Evolutionary conservation across 768 basidiomycete species (phyloP).

Genomic region (Cantharellus cinnabarinus): DNA sequence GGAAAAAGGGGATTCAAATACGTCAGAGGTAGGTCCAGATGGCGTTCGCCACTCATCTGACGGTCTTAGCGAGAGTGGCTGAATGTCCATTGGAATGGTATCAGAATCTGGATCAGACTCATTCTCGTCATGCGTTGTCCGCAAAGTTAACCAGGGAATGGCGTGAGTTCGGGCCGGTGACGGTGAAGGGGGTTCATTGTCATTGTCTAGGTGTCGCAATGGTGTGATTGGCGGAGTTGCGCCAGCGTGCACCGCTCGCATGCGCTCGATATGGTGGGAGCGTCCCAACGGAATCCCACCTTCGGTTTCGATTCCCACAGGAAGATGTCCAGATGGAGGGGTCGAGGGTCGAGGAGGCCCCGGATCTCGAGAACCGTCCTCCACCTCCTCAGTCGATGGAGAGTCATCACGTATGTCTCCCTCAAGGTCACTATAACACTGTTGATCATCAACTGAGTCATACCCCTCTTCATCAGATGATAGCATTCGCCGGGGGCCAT

Average conservation of each 20-base stretch:
- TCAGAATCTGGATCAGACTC: not conserved
- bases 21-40: not conserved
- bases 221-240: not conserved
- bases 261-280: slow-evolving; percentile 38
- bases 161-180: not conserved
- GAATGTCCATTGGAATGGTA: not conserved
- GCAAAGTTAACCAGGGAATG: not conserved
- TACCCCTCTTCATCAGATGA: slow-evolving; percentile 7
- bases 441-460: not conserved
- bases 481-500: slow-evolving; percentile 5
- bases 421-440: not conserved
- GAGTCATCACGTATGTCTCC: not conserved
- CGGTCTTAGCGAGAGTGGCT: not conserved
- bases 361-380: not conserved
- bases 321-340: not conserved
- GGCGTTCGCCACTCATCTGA: not conserved
- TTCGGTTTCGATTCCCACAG: slow-evolving; percentile 17
- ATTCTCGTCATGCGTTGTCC: not conserved
- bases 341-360: not conserved
- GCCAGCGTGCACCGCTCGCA: not conserved
- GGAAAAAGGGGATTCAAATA: not conserved
- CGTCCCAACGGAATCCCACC: slow-evolving; percentile 44
- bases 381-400: slow-evolving; percentile 6
- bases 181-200: not conserved
- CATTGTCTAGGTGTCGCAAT: not conserved